Percentiles rank a stretch among this genome's conserved stretches.
phyloP scores from a whole-genome alignment of 2,329 filamentous ascomycete species.

The Colletotrichum tanaceti region DNA sequence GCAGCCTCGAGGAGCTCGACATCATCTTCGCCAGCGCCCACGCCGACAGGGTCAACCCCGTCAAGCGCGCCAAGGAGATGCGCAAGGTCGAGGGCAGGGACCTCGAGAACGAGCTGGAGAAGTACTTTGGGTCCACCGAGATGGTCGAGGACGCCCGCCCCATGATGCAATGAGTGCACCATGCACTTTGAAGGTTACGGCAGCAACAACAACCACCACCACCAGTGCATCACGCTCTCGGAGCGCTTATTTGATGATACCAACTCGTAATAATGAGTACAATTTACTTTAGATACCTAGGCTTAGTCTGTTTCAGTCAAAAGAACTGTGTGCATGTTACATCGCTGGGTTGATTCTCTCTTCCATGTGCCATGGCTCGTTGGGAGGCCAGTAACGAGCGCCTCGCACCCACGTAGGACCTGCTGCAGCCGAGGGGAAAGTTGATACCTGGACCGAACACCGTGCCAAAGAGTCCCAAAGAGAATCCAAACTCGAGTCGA shows the following conservation, averaged over 20 bases:
- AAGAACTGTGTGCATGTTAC: background rate
- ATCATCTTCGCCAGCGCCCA: slow-evolving; percentile 48
- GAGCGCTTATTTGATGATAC: background rate
- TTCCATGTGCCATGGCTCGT: too few species aligned
- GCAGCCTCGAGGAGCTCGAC: slow-evolving; percentile 73
- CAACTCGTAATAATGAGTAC: too few species aligned
- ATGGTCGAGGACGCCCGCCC: slow-evolving; percentile 39
- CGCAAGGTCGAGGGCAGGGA: slow-evolving; percentile 41
- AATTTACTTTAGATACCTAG: background rate
- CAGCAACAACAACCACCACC: too few species aligned
- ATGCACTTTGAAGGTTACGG: background rate
- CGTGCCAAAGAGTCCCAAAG: too few species aligned
- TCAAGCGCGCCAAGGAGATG: slow-evolving; percentile 46
- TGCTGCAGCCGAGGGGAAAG: too few species aligned
- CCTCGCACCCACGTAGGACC: too few species aligned
- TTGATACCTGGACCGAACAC: too few species aligned
- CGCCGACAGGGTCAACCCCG: slow-evolving; percentile 44
- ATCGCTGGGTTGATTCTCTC: too few species aligned
- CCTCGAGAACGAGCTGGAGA: slow-evolving; percentile 46
- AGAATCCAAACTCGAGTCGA: too few species aligned
- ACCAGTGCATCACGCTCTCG: background rate
- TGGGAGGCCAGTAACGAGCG: too few species aligned
- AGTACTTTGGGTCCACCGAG: slow-evolving; percentile 45
- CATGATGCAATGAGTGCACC: slow-evolving; percentile 23
- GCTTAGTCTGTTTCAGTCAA: background rate